These are phyloP conservation scores for Grosmannia clavigera DNA, from an alignment of 2,329 filamentous ascomycete species.

Conservation along the genomic window DNA sequence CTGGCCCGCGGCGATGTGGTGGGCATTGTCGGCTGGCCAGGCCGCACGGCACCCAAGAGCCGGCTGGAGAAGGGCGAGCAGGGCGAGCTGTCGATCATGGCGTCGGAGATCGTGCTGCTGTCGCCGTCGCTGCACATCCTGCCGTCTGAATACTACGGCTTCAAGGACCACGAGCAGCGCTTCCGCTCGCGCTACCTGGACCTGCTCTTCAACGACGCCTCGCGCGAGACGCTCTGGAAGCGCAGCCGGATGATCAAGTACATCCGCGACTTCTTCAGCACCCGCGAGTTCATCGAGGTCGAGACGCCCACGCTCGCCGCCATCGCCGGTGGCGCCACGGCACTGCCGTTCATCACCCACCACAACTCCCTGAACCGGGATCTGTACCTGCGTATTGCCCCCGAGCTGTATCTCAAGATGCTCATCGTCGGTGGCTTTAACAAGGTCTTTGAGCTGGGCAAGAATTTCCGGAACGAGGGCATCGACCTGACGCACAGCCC, in stretches of 20 bases:
- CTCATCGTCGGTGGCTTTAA: slow-evolving; percentile 86
- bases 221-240: slow-evolving; percentile 71
- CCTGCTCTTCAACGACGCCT: slow-evolving; percentile 89
- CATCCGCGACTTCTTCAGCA: slow-evolving; percentile 80
- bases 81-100: slow-evolving; percentile 90
- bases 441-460: slow-evolving; percentile 89
- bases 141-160: slow-evolving; percentile 82
- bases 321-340: slow-evolving; percentile 90
- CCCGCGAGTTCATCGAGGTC: slow-evolving; percentile 80
- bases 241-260: slow-evolving; percentile 81
- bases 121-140: slow-evolving; percentile 86
- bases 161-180: slow-evolving; percentile 89
- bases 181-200: slow-evolving; percentile 92
- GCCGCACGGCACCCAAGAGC: slow-evolving; percentile 79
- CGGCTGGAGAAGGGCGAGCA: slow-evolving; percentile 66
- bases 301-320: slow-evolving; percentile 97
- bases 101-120: slow-evolving; percentile 71
- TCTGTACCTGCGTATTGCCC: slow-evolving; percentile 88
- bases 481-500: slow-evolving; percentile 93
- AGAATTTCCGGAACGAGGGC: slow-evolving; percentile 82
- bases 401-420: slow-evolving; percentile 95
- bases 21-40: slow-evolving; percentile 73
- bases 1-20: slow-evolving; percentile 88
- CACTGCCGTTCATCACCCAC: slow-evolving; percentile 86
- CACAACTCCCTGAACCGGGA: slow-evolving; percentile 95